phyloP scores from a whole-genome alignment of 352 stramenopile species.

The Phytopythium litorale region DNA sequence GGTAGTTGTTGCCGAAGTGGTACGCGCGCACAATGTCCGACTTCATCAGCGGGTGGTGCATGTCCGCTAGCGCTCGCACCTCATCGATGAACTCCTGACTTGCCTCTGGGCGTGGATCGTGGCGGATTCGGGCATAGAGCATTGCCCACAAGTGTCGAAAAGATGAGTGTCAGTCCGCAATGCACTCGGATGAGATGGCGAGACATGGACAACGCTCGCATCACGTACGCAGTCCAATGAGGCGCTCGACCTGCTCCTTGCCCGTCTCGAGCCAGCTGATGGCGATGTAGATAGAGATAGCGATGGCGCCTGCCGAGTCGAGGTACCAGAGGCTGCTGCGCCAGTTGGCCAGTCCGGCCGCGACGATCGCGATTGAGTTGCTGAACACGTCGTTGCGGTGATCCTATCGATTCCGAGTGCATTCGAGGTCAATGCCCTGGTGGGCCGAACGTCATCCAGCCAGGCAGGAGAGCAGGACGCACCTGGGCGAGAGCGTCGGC shows the following conservation, averaged over 20 bases:
- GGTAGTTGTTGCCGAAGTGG: slow-evolving; percentile 97
- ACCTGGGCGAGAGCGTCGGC: slow-evolving; percentile 74
- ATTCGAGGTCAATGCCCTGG: neutral
- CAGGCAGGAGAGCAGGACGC: slow-evolving; percentile 2
- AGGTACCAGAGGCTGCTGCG: slow-evolving; percentile 88
- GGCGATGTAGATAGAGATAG: slow-evolving; percentile 97
- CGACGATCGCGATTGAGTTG: slow-evolving; percentile 90
- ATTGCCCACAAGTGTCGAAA: neutral
- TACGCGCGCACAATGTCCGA: slow-evolving; percentile 94
- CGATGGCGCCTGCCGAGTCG: slow-evolving; percentile 93
- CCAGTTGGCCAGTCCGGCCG: slow-evolving; percentile 63
- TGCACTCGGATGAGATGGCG: neutral
- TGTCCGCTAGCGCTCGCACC: slow-evolving; percentile 82
- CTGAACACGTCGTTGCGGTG: slow-evolving; percentile 97
- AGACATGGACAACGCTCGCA: neutral
- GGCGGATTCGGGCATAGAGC: neutral
- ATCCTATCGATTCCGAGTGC: slow-evolving; percentile 64
- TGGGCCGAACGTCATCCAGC: neutral
- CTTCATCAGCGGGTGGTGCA: slow-evolving; percentile 86
- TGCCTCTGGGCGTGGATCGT: slow-evolving; percentile 50
- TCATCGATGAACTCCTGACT: slow-evolving; percentile 94
- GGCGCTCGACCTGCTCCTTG: slow-evolving; percentile 93
- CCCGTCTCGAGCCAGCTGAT: slow-evolving; percentile 93
- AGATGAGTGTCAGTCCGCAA: slow-evolving; percentile 1
- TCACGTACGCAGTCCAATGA: slow-evolving; percentile 82